A percentile compares a stretch with the other conserved stretches of the same genome.
phyloP scores from a whole-genome alignment of 2,329 filamentous ascomycete genomes.

The Penicillium paneum region DNA sequence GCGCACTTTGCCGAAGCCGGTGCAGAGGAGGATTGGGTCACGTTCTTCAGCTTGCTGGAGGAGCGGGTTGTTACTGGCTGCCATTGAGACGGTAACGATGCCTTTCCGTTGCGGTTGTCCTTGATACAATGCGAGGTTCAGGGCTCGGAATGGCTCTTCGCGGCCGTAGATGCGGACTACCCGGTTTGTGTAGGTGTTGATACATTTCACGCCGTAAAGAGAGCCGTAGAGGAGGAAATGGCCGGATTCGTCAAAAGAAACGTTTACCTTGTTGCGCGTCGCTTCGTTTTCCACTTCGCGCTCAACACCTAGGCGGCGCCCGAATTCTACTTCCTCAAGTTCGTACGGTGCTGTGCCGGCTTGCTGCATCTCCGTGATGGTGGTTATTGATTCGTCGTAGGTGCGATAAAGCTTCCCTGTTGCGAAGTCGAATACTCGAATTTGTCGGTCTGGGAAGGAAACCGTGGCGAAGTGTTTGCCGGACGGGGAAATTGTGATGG shows the following conservation, averaged over 20 bases:
- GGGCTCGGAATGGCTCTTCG: slow-evolving; percentile 80
- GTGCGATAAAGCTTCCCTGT: slow-evolving; percentile 84
- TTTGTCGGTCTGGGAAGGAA: slow-evolving; percentile 89
- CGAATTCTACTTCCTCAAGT: slow-evolving; percentile 88
- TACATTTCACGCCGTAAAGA: slow-evolving; percentile 85
- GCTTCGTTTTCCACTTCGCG: slow-evolving; percentile 73
- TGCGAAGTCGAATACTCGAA: slow-evolving; percentile 89
- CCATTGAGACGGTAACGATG: slow-evolving; percentile 93
- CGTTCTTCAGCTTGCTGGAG: slow-evolving; percentile 86
- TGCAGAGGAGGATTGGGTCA: slow-evolving; percentile 83
- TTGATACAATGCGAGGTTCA: slow-evolving; percentile 86
- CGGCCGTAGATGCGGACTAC: slow-evolving; percentile 86
- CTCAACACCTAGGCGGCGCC: slow-evolving; percentile 79
- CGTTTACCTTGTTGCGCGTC: slow-evolving; percentile 69
- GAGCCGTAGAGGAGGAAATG: slow-evolving; percentile 95
- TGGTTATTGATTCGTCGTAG: slow-evolving; percentile 90
- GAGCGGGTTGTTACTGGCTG: slow-evolving; percentile 87
- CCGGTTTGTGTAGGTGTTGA: slow-evolving; percentile 93
- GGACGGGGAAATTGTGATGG: slow-evolving; percentile 79
- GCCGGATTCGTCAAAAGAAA: slow-evolving; percentile 93
- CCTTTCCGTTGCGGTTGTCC: slow-evolving; percentile 93
- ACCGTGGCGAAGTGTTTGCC: slow-evolving; percentile 83
- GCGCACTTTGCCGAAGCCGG: slow-evolving; percentile 79
- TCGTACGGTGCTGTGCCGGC: slow-evolving; percentile 78
- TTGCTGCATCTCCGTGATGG: slow-evolving; percentile 91